These are phyloP conservation scores for Teunomyces tritomae DNA, from an alignment of 805 yeast genomes.

Conservation along the genomic window DNA sequence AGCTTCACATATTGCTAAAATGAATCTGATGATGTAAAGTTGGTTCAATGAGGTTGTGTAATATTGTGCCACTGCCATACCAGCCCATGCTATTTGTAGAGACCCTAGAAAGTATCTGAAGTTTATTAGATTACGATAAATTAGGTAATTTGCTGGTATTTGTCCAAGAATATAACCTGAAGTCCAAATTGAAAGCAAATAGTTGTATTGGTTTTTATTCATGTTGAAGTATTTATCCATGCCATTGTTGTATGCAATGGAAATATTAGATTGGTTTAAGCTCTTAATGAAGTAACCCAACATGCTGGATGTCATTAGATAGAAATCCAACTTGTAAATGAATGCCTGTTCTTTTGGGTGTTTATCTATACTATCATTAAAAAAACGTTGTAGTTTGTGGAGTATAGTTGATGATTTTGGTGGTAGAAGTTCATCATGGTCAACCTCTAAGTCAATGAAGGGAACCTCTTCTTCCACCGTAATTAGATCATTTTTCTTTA, in stretches of 20 bases:
- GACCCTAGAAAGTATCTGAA: slow-evolving; percentile 17
- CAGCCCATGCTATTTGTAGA: slow-evolving; percentile 16
- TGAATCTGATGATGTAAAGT: slow-evolving; percentile 14
- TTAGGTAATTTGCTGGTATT: slow-evolving; percentile 13
- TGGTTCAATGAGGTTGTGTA: slow-evolving; percentile 12
- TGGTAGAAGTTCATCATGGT: not conserved
- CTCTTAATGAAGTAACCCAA: slow-evolving; percentile 20
- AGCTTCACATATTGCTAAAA: slow-evolving; percentile 5
- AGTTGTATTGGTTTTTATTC: slow-evolving; percentile 15
- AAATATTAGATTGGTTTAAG: slow-evolving; percentile 19
- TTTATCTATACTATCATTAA: slow-evolving; percentile 33
- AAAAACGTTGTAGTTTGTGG: slow-evolving; percentile 6
- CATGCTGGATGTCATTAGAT: slow-evolving; percentile 45
- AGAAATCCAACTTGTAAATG: slow-evolving; percentile 51
- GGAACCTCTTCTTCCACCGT: not conserved
- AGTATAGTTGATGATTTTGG: not conserved
- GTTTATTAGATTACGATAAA: slow-evolving; percentile 12
- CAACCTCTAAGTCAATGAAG: not conserved
- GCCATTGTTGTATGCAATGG: slow-evolving; percentile 21
- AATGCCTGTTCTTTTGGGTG: slow-evolving; percentile 41
- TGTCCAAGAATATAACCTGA: slow-evolving; percentile 14
- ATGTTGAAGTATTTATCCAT: slow-evolving; percentile 14
- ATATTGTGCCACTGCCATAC: slow-evolving; percentile 4
- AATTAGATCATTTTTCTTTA: not conserved
- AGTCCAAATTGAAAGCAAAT: slow-evolving; percentile 7